Percentiles rank a stretch among this genome's conserved stretches.
These are phyloP conservation scores for Peronosclerospora sorghi DNA, from an alignment of 352 stramenopile species.

Conservation along the genomic window DNA sequence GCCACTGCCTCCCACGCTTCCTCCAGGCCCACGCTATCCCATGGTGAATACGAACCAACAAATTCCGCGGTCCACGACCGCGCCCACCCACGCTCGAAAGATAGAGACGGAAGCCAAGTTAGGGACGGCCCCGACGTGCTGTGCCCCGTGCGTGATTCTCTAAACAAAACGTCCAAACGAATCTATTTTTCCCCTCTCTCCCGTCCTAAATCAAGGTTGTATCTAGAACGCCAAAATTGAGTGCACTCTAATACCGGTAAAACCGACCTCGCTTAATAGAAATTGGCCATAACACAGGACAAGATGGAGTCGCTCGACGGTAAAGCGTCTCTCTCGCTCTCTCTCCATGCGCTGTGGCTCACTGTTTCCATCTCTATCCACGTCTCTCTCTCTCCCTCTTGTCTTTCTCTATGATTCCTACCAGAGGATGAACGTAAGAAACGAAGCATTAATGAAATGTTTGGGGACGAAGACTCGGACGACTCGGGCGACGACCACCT, in stretches of 20 bases:
- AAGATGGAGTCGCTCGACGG: constrained; percentile 47
- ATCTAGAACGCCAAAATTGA: too few relatives aligned
- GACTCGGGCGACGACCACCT: constrained; percentile 54
- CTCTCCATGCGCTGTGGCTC: too few relatives aligned
- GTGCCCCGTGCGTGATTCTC: constrained; percentile 54
- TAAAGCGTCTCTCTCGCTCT: constrained; percentile 13
- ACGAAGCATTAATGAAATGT: constrained; percentile 83
- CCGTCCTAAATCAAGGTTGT: too few relatives aligned
- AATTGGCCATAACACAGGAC: too few relatives aligned
- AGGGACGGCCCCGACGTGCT: constrained; percentile 38
- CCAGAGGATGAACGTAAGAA: constrained; percentile 76
- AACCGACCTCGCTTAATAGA: too few relatives aligned
- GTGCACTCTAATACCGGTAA: too few relatives aligned
- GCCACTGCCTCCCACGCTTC: constrained; percentile 28
- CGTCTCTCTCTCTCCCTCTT: not conserved
- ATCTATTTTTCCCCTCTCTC: too few relatives aligned
- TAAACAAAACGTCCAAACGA: too few relatives aligned
- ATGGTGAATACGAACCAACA: constrained; percentile 74
- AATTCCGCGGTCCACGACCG: constrained; percentile 21
- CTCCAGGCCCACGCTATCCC: constrained; percentile 38
- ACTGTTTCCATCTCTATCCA: too few relatives aligned
- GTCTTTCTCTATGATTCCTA: not conserved
- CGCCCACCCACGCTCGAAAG: constrained; percentile 9
- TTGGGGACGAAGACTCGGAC: constrained; percentile 75
- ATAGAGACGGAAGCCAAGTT: constrained; percentile 21